phyloP scores from a whole-genome alignment of 2,329 filamentous ascomycete genomes.

The Coleophoma crateriformis region DNA sequence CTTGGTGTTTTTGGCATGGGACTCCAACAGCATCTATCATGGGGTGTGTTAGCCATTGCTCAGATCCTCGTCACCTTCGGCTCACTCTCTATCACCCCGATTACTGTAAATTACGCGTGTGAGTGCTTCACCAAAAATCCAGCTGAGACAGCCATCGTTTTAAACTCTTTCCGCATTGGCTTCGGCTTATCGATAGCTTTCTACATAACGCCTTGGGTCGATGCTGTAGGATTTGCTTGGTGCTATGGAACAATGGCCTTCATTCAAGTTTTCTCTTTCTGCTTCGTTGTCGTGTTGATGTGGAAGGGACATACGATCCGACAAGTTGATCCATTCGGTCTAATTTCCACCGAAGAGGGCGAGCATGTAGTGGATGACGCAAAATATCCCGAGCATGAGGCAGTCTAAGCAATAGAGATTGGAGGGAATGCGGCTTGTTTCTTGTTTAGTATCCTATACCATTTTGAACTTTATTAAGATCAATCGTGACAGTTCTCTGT shows the following conservation, averaged over 20 bases:
- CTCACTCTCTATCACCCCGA: slow-evolving; percentile 6
- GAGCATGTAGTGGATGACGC: slow-evolving; percentile 14
- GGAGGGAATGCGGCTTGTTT: too few relatives aligned
- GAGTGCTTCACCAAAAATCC: slow-evolving; percentile 30
- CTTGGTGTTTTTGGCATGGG: slow-evolving; percentile 32
- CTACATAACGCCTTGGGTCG: slow-evolving; percentile 32
- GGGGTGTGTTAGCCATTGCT: slow-evolving; percentile 32
- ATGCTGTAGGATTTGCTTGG: slow-evolving; percentile 30
- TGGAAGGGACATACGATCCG: slow-evolving; percentile 22
- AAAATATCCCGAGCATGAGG: neutral
- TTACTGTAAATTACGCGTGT: slow-evolving; percentile 16
- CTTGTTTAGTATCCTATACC: too few relatives aligned
- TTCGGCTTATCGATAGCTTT: slow-evolving; percentile 33
- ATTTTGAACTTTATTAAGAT: too few relatives aligned
- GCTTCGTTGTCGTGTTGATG: slow-evolving; percentile 22
- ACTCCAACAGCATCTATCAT: slow-evolving; percentile 34
- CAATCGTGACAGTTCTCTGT: too few relatives aligned
- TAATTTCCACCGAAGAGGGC: slow-evolving; percentile 21
- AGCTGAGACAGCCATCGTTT: slow-evolving; percentile 28
- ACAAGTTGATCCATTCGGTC: slow-evolving; percentile 6
- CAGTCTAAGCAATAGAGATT: neutral
- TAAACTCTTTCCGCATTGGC: slow-evolving; percentile 29
- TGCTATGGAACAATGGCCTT: slow-evolving; percentile 36
- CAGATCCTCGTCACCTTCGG: slow-evolving; percentile 34
- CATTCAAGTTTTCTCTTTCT: slow-evolving; percentile 23